Base-by-base conservation (phyloP, 2,329 filamentous ascomycete genomes). In the Epicoccum nigrum region DNA sequence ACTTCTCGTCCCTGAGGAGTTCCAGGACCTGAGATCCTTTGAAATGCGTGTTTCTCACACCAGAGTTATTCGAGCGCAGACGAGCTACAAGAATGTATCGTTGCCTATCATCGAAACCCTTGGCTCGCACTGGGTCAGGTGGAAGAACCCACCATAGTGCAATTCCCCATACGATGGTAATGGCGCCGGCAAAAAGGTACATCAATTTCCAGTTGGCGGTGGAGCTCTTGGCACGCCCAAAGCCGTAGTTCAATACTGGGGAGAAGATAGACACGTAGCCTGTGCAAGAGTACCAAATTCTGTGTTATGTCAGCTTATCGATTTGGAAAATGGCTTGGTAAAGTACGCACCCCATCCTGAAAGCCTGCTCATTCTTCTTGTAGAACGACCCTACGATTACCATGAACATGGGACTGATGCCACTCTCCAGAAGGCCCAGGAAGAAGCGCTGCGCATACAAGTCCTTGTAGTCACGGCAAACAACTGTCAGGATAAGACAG, bases 41-140 rank as follows among this genome's bases (percentile, higher is more conserved):
- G 70, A 87, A 87, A 54, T 87, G 79, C 50, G 83, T 83, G 53
- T 83, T 87, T 2, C 85, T 86, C 11, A 88, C 85, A 1, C 88
- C 88, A 47, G 88, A 88, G 69, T 91, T 86, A 62, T 92, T 92
- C 32, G 83, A 79, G 0, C 87, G 81, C 2, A 92, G 82, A 0
- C 89, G 80, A 54, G 89, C 88, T 12, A 90, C 76, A 0, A 86
- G 86, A 21, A 62, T 65, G 16, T 73, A 52, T 33, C 75, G 72
- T 50, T 76, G 73, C 33, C 58, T 62, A 17, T 70, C 63, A 12
- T 58, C 66, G 27, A 77, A 63, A 4, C 66, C 62, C 11, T 68
- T 68, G 17, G 60, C 60, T 16, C 63, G 71, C 61, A 76, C 73
- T n/a, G 71, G 73, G 35, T 73, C 75, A 45, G 76, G 72, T 0